Evolutionary conservation across 1,139 yeast genomes (phyloP).

Genomic region (Saccharomycopsis phalli): DNA sequence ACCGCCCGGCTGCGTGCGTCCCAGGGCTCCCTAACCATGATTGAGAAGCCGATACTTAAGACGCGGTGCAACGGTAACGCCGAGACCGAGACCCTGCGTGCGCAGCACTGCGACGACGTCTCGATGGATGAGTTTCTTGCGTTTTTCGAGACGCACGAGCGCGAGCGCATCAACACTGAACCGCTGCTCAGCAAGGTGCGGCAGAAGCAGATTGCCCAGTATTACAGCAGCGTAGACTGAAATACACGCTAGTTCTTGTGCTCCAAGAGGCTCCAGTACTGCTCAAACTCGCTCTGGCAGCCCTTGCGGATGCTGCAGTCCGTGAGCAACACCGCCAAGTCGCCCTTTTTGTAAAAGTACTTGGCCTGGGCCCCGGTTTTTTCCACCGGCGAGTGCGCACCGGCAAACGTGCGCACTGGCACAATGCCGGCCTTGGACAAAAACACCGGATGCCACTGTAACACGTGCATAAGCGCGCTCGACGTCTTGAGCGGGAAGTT

Average conservation of each 20-base stretch:
- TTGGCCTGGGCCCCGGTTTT: conserved; percentile 31
- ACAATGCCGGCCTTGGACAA: conserved; percentile 66
- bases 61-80: conserved; percentile 26
- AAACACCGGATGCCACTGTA: conserved; percentile 89
- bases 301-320: conserved; percentile 40
- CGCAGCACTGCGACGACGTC: conserved; percentile 27
- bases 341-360: conserved; percentile 47
- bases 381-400: conserved; percentile 32
- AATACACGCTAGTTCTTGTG: neutral
- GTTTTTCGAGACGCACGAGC: conserved; percentile 28
- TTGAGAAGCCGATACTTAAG: conserved; percentile 25
- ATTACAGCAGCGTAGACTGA: conserved; percentile 22
- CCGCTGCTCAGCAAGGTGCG: conserved; percentile 25
- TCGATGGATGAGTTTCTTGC: conserved; percentile 27
- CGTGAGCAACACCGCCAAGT: conserved; percentile 52
- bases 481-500: conserved; percentile 55
- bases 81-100: conserved; percentile 26
- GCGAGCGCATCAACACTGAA: conserved; percentile 25
- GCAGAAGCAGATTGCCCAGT: conserved; percentile 26
- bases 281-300: conserved; percentile 44
- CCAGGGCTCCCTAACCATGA: neutral
- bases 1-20: conserved; percentile 3
- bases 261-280: conserved; percentile 27
- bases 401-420: conserved; percentile 48
- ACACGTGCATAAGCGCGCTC: conserved; percentile 66